These are phyloP conservation scores for Pythium folliculosum DNA, from an alignment of 352 stramenopile genomes.

Conservation along the genomic window DNA sequence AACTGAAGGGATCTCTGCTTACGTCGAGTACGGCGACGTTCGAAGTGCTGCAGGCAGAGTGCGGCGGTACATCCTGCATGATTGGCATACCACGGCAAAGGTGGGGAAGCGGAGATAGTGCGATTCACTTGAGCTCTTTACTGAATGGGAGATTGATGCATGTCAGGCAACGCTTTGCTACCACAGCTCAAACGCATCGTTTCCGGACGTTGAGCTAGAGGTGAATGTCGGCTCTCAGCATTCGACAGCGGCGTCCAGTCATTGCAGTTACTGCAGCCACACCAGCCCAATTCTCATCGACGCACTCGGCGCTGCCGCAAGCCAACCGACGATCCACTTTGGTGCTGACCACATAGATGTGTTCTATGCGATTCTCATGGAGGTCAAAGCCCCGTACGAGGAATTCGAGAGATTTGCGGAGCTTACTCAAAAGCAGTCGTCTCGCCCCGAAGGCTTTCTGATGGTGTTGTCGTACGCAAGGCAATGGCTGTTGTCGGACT, in stretches of 20 bases:
- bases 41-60: slow-evolving; percentile 14
- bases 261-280: slow-evolving; percentile 29
- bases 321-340: slow-evolving; percentile 70
- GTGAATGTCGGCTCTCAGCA: slow-evolving; percentile 54
- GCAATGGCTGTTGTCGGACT: slow-evolving; percentile 83
- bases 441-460: slow-evolving; percentile 78
- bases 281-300: neutral
- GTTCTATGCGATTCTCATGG: slow-evolving; percentile 83
- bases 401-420: slow-evolving; percentile 74
- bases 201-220: slow-evolving; percentile 82
- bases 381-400: slow-evolving; percentile 87
- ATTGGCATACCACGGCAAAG: slow-evolving; percentile 81
- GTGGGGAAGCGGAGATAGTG: slow-evolving; percentile 29
- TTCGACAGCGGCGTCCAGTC: slow-evolving; percentile 5
- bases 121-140: neutral
- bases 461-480: slow-evolving; percentile 86
- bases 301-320: slow-evolving; percentile 3
- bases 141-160: neutral
- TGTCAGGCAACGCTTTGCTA: slow-evolving; percentile 61
- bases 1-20: slow-evolving; percentile 65
- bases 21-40: slow-evolving; percentile 63
- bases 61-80: slow-evolving; percentile 84
- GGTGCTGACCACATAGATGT: slow-evolving; percentile 80
- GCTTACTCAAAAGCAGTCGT: slow-evolving; percentile 75
- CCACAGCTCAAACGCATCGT: slow-evolving; percentile 71